A percentile compares a stretch with the other conserved stretches of the same genome.
Evolutionary conservation across 179 eudicot genomes (phyloP).

Genomic region (Actinidia chinensis): DNA sequence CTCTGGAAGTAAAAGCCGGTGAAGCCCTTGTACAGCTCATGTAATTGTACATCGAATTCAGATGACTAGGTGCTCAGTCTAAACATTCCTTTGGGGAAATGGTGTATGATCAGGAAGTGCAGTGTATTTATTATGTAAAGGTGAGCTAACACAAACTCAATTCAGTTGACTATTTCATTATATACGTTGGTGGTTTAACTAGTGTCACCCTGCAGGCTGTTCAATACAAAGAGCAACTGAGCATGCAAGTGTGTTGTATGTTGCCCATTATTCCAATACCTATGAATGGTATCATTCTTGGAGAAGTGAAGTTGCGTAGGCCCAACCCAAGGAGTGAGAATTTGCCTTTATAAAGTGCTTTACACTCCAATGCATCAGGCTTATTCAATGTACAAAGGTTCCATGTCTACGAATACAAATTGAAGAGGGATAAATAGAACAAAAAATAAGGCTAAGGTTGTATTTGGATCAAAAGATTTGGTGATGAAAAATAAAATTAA

Average conservation of each 20-base stretch:
- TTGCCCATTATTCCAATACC: not conserved
- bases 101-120: constrained; percentile 3
- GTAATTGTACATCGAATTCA: not conserved
- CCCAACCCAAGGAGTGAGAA: too few species aligned
- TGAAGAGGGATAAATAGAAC: too few species aligned
- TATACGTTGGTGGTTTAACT: not conserved
- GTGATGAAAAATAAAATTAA: too few species aligned
- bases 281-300: not conserved
- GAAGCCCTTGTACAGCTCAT: constrained; percentile 6
- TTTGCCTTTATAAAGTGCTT: too few species aligned
- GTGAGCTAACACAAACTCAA: constrained; percentile 9
- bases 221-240: too few species aligned
- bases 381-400: too few species aligned
- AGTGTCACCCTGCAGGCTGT: too few species aligned
- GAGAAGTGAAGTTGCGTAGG: not conserved
- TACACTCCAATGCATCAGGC: too few species aligned
- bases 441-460: too few species aligned
- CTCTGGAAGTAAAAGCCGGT: not conserved
- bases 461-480: too few species aligned
- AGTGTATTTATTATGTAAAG: not conserved
- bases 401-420: too few species aligned
- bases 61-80: not conserved
- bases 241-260: not conserved
- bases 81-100: not conserved
- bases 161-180: too few species aligned